Evolutionary conservation across 371 early-diverging fungal species (phyloP).

Genomic region (Lichtheimia corymbifera): DNA sequence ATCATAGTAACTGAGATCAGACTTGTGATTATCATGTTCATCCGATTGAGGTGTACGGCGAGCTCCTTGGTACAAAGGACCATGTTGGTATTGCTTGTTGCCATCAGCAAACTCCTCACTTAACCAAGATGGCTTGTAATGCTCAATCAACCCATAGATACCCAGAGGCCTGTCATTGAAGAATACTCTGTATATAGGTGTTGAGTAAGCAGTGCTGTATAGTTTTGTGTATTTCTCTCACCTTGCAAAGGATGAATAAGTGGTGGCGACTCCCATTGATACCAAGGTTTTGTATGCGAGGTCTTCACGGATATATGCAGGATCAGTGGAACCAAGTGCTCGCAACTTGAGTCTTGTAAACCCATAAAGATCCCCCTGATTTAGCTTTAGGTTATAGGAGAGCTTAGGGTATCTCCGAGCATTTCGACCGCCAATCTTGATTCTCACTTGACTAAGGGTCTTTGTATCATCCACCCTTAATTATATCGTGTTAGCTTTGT

Average conservation of each 20-base stretch:
- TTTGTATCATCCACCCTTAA: slow-evolving; percentile 6
- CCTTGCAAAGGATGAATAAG: slow-evolving; percentile 20
- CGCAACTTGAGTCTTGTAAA: slow-evolving; percentile 18
- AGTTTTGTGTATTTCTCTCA: neutral
- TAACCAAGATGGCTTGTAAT: slow-evolving; percentile 21
- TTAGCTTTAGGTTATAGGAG: slow-evolving; percentile 19
- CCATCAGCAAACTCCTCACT: slow-evolving; percentile 15
- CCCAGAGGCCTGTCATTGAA: slow-evolving; percentile 21
- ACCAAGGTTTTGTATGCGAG: slow-evolving; percentile 14
- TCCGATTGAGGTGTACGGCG: slow-evolving; percentile 1
- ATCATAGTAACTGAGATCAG: slow-evolving; percentile 22
- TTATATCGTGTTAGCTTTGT: neutral
- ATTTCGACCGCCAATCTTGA: slow-evolving; percentile 16
- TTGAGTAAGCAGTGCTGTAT: neutral
- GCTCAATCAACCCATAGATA: slow-evolving; percentile 21
- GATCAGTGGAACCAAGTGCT: slow-evolving; percentile 19
- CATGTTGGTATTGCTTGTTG: slow-evolving; percentile 8
- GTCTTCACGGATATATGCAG: slow-evolving; percentile 23
- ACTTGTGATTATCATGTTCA: neutral
- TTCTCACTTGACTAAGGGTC: slow-evolving; percentile 1
- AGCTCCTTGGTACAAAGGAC: slow-evolving; percentile 22
- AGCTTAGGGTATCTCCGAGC: slow-evolving; percentile 17
- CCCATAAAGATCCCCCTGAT: slow-evolving; percentile 12
- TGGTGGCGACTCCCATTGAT: slow-evolving; percentile 15
- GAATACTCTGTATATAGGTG: slow-evolving; percentile 12